These are phyloP conservation scores for Zygosaccharomyces sapae DNA, from an alignment of 1,139 yeast species.

Conservation along the genomic window DNA sequence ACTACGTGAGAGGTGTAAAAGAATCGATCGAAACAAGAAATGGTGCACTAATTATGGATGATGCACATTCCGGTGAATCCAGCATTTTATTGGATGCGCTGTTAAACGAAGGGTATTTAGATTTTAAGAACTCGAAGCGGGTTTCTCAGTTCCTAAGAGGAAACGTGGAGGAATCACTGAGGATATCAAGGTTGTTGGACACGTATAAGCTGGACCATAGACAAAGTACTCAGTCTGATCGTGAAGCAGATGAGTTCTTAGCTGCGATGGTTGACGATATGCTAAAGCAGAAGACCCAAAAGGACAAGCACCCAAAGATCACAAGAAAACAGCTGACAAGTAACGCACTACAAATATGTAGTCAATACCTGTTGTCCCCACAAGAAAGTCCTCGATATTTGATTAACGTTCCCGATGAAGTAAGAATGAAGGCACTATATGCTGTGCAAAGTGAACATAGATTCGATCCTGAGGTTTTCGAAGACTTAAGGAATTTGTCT, in stretches of 20 bases:
- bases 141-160: slow-evolving; percentile 53
- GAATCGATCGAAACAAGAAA: slow-evolving; percentile 38
- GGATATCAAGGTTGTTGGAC: slow-evolving; percentile 38
- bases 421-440: slow-evolving; percentile 55
- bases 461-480: slow-evolving; percentile 92
- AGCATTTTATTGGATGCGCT: slow-evolving; percentile 47
- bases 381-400: slow-evolving; percentile 76
- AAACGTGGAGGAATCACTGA: slow-evolving; percentile 44
- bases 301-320: slow-evolving; percentile 52
- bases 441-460: slow-evolving; percentile 77
- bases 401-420: slow-evolving; percentile 59
- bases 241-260: slow-evolving; percentile 18
- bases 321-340: slow-evolving; percentile 36
- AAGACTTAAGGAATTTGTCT: slow-evolving; percentile 73
- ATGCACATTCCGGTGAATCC: slow-evolving; percentile 3
- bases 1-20: slow-evolving; percentile 73
- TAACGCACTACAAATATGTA: slow-evolving; percentile 63
- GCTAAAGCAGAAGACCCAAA: slow-evolving; percentile 63
- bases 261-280: slow-evolving; percentile 32
- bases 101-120: slow-evolving; percentile 51
- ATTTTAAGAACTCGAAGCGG: slow-evolving; percentile 48
- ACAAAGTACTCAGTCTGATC: slow-evolving; percentile 9
- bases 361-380: slow-evolving; percentile 61
- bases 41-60: background rate
- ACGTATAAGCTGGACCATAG: slow-evolving; percentile 23